Conservation (phyloP, 2,329 filamentous ascomycete genomes). For the Penicillium aurantiogriseum region DNA sequence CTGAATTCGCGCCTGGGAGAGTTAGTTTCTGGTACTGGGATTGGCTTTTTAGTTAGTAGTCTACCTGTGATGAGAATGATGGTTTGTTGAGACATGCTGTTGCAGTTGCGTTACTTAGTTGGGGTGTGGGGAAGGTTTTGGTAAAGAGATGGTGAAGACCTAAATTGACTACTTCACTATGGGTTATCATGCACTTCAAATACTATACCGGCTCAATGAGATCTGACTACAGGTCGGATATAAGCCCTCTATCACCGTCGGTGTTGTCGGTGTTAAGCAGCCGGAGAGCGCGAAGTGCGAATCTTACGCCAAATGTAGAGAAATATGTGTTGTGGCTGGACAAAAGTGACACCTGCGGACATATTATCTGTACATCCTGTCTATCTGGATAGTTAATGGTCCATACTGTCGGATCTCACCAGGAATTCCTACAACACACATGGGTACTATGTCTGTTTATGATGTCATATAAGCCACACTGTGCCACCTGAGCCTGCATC, state of each 20-base stretch:
- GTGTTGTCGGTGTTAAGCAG: not conserved
- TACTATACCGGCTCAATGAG: too few species aligned
- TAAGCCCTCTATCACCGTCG: conserved; percentile 1
- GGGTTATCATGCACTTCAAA: not conserved
- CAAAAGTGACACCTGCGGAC: not conserved
- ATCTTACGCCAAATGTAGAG: not conserved
- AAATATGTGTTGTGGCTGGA: not conserved
- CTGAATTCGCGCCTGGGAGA: conserved; percentile 21
- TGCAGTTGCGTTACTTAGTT: not conserved
- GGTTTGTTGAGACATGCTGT: not conserved
- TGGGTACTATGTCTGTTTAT: not conserved
- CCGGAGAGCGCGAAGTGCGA: not conserved
- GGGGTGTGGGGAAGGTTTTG: not conserved
- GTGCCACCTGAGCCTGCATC: not conserved
- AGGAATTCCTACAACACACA: too few species aligned
- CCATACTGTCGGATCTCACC: not conserved
- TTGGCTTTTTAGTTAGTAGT: not conserved
- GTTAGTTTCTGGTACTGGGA: not conserved
- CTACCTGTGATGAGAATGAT: conserved; percentile 14
- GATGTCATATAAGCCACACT: conserved; percentile 1
- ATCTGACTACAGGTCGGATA: not conserved
- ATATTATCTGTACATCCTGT: not conserved
- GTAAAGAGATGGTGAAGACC: not conserved
- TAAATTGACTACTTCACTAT: not conserved
- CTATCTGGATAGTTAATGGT: not conserved